Evolutionary conservation across 1,139 yeast genomes (phyloP).

Genomic region (Yamadazyma taylorii): DNA sequence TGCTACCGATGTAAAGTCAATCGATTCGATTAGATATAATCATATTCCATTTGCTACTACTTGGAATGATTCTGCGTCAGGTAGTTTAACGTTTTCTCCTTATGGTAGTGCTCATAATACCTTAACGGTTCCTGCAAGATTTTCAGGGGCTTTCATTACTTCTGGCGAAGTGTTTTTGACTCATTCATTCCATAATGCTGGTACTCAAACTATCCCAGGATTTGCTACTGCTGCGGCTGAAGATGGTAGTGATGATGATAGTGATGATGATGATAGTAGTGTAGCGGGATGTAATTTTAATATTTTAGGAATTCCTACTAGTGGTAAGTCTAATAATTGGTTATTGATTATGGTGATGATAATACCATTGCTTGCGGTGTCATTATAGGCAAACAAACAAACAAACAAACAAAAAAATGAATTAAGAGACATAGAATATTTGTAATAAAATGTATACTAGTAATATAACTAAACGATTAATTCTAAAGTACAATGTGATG

Average conservation of each 20-base stretch:
- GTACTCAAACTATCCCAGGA: conserved; percentile 9
- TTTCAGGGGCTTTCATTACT: conserved; percentile 33
- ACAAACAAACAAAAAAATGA: neutral
- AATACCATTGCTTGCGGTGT: neutral
- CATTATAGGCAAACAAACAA: neutral
- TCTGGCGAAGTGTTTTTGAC: conserved; percentile 34
- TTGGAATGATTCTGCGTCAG: conserved; percentile 14
- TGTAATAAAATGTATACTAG: conserved; percentile 1
- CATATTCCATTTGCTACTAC: conserved; percentile 41
- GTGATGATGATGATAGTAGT: neutral
- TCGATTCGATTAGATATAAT: conserved; percentile 30
- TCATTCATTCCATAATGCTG: conserved; percentile 8
- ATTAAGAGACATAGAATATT: neutral
- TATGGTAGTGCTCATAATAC: conserved; percentile 16
- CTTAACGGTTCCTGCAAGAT: conserved; percentile 34
- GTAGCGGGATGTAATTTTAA: too few species aligned
- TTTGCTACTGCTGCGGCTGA: conserved; percentile 17
- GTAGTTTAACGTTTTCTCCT: conserved; percentile 22
- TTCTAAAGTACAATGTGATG: too few species aligned
- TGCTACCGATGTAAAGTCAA: conserved; percentile 14
- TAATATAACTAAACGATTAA: neutral
- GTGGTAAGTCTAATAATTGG: neutral
- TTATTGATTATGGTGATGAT: neutral
- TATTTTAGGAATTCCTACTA: too few species aligned
- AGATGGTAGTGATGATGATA: conserved; percentile 2